Base-by-base conservation (phyloP, 345 rosid genomes). In the Heritiera littoralis region DNA sequence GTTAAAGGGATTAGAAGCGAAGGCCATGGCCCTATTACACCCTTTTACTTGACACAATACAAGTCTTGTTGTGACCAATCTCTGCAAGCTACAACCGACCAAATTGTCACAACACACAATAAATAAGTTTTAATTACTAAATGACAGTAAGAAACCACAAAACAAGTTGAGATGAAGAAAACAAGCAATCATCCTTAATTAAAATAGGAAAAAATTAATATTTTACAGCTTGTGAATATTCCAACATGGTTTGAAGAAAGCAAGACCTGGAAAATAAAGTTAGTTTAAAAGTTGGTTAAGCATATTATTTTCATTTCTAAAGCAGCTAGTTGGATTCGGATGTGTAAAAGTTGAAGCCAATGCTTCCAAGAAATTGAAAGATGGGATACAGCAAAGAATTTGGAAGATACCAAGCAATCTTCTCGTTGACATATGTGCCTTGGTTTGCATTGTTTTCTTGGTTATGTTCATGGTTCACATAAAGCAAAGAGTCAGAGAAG, bases 11-110 rank as follows among this genome's bases (percentile, higher is more conserved):
- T 17, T 6, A 56, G 60, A 51, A 71, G 1, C 15, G 9, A 11
- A 30, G 52, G 51, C 65, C 11, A 35, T 32, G 64, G 51, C 43
- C 55, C 66, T 72, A 30, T 49, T 15, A 5, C 38, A 84, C 52
- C 71, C 92, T 89, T 89, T 88, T 80, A 77, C 94, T 86, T 92
- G 66, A 92, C 90, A 83, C 92, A 85, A 85, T 23, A 69, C 71
- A 78, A 84, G 81, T 86, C 86, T 6, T 77, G 73, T 51, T 69
- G 72, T 69, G 64, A 52, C 48, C 59, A 66, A 35, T 73, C 78
- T 75, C 70, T 76, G 80, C 77, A 86, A 84, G 87, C 82, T 74
- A 83, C 77, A 67, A 67, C 83, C 85, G 55, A 60, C 79, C 79
- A 40, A 55, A 32, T 74, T 51, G 55, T 74, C 48, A 8, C 28